Conservation (phyloP, 345 rosid genomes). For the Psidium friedrichsthalianum region DNA sequence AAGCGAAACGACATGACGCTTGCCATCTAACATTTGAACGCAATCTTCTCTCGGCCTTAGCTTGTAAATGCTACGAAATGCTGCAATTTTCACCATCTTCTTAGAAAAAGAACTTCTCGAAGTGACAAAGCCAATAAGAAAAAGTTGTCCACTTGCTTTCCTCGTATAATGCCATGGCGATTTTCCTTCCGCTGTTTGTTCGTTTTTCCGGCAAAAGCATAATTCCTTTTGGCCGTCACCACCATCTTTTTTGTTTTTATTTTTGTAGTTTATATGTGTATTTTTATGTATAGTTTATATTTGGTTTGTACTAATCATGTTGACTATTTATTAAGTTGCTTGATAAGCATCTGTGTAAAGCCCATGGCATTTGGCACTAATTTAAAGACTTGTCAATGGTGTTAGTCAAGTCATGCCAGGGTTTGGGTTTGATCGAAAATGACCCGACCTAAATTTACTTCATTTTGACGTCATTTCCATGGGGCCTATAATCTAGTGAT, state of each 20-base stretch:
- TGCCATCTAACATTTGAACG: neutral
- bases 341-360: neutral
- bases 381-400: neutral
- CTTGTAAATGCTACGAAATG: neutral
- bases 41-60: neutral
- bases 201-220: neutral
- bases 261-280: neutral
- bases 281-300: neutral
- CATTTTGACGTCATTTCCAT: too few relatives aligned
- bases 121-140: neutral
- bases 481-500: too few relatives aligned
- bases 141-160: neutral
- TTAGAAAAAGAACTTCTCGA: neutral
- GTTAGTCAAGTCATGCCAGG: too few relatives aligned
- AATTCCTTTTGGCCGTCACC: neutral
- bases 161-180: neutral
- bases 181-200: neutral
- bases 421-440: too few relatives aligned
- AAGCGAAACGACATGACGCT: neutral
- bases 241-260: neutral
- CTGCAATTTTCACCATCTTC: neutral
- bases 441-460: too few relatives aligned
- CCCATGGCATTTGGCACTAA: neutral
- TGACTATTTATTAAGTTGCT: neutral
- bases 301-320: neutral